Evolutionary conservation across 495 filamentous ascomycete species (phyloP), one percentile per base, ranked within the genome.

Genomic region (Daldinia caldariorum): DNA sequence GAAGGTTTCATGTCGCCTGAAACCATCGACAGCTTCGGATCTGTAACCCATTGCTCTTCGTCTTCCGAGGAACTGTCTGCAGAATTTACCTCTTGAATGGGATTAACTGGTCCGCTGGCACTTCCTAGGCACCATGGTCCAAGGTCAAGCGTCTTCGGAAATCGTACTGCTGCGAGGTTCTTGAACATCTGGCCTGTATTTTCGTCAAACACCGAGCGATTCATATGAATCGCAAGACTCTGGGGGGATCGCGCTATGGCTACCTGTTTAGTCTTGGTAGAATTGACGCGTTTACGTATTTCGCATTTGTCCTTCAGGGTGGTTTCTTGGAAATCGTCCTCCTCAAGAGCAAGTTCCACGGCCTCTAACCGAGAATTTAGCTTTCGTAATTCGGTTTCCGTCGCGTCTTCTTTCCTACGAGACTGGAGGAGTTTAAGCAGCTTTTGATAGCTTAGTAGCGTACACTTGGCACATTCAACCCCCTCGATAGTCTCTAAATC

Each of bases 391-490:
- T 61, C 65, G 2, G 71, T 69, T 53, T 77, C 65, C 22, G 47
- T 18, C 32, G 43, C 54, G 22, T 66, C 68, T 18, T 65, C 59
- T 1, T 73, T 20, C 57, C 63, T 63, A 10, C 76, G 71, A 32
- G 79, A 70, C 4, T 82, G 64, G 8, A 87, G 65, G 1, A 75
- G 70, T 13, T 76, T 77, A 38, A 87, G 63, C 1, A 78, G 51
- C 6, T 71, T 66, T 13, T 80, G 78, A 12, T 73, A 66, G 39
- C 79, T 80, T 0, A 94, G 72, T 6, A 98, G 83, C 0, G 95
- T 95, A 79, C 96, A 99, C 64, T 94, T 97, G 39, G 88, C 85
- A 77, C 96, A 99, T 71, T 97, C 90, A 14, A 98, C 94, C 0
- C 91, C 92, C 71, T 90, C 87, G 70, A 98, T 97, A 1, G 84